Evolutionary conservation across 75 land plant species (phyloP).

Genomic region (Sequoia sempervirens): DNA sequence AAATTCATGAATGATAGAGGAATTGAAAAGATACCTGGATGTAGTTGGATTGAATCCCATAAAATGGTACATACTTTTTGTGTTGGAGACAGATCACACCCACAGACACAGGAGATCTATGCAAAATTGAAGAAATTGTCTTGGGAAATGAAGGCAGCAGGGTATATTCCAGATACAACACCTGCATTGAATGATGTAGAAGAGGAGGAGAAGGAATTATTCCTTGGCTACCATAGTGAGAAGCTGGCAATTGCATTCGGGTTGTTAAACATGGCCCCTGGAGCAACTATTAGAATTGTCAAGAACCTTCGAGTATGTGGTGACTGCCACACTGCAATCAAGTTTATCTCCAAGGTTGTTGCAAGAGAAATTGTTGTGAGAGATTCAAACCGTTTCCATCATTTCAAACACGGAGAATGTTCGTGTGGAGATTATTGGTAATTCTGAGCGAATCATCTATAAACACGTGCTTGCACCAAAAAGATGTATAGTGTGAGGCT

Average conservation of each 20-base stretch:
- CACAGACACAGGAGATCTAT: too few relatives aligned
- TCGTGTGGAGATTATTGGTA: not conserved
- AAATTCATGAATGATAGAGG: not conserved
- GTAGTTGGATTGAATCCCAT: too few relatives aligned
- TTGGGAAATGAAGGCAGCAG: too few relatives aligned
- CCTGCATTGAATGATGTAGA: not conserved
- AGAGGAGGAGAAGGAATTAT: not conserved
- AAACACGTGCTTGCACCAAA: not conserved
- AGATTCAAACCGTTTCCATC: not conserved
- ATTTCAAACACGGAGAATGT: not conserved
- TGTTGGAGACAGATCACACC: too few relatives aligned
- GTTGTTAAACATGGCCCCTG: too few relatives aligned
- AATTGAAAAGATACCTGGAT: not conserved
- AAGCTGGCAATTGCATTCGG: not conserved
- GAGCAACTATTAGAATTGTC: too few relatives aligned
- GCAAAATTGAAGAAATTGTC: too few relatives aligned
- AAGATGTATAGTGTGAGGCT: not conserved
- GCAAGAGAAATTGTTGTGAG: too few relatives aligned
- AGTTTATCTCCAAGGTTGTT: too few relatives aligned
- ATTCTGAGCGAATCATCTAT: not conserved
- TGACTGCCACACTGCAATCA: too few relatives aligned
- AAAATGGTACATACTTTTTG: too few relatives aligned
- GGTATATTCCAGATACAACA: not conserved
- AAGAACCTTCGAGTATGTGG: too few relatives aligned
- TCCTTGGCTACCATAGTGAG: not conserved